phyloP scores from a whole-genome alignment of 1,284 basidiomycete species.

The Malassezia caprae region DNA sequence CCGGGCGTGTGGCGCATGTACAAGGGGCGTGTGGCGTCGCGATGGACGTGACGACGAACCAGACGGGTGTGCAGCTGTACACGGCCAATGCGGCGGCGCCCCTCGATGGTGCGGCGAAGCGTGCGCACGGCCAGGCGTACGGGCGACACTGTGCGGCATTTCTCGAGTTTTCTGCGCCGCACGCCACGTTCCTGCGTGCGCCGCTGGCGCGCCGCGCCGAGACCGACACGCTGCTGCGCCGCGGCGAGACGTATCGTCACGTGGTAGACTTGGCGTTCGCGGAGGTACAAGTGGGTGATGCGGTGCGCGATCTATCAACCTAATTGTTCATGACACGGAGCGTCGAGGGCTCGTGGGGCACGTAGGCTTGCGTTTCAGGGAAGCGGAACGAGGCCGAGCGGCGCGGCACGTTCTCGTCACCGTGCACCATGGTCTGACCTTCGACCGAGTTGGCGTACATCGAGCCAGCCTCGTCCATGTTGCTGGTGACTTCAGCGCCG shows the following conservation, averaged over 20 bases:
- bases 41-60: constrained; percentile 32
- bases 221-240: constrained; percentile 26
- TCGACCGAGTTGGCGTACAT: constrained; percentile 10
- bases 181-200: constrained; percentile 31
- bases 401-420: neutral
- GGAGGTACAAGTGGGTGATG: neutral
- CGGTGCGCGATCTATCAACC: neutral
- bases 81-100: constrained; percentile 23
- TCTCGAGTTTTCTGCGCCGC: constrained; percentile 40
- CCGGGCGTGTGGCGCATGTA: neutral
- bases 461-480: neutral
- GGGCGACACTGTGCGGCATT: constrained; percentile 21
- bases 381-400: constrained; percentile 15
- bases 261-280: constrained; percentile 10
- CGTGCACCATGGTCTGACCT: constrained; percentile 7
- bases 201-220: constrained; percentile 22
- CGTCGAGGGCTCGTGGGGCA: neutral
- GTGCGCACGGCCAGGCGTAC: constrained; percentile 18
- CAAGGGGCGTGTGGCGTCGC: constrained; percentile 22
- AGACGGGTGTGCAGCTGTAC: constrained; percentile 37
- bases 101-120: constrained; percentile 23
- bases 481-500: constrained; percentile 5
- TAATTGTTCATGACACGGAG: constrained; percentile 14
- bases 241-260: constrained; percentile 24
- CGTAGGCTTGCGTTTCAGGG: constrained; percentile 12